A percentile compares a stretch with the other conserved stretches of the same genome.
These are phyloP conservation scores for Xylariaceae sp. DNA, from an alignment of 2,329 filamentous ascomycete genomes.

Conservation along the genomic window DNA sequence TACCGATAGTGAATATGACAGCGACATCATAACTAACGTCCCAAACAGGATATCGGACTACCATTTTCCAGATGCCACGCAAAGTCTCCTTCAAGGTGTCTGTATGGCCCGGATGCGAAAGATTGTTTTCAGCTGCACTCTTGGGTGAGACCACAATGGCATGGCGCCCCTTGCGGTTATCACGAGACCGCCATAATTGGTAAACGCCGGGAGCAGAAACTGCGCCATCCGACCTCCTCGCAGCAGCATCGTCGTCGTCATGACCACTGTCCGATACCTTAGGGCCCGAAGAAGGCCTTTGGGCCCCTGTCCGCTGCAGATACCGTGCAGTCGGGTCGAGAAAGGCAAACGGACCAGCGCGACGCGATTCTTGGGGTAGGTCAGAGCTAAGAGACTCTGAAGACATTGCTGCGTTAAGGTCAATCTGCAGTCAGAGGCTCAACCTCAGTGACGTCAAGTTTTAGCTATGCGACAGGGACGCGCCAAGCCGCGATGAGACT, in stretches of 20 bases:
- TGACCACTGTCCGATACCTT: neutral
- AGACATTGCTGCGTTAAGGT: no score
- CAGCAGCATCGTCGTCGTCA: neutral
- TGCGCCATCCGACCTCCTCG: neutral
- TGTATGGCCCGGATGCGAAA: constrained; percentile 7
- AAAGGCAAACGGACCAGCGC: constrained; percentile 1
- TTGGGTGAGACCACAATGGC: constrained; percentile 8
- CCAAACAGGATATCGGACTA: constrained; percentile 8
- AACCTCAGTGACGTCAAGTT: no score
- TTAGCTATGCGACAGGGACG: no score
- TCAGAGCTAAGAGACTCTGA: no score
- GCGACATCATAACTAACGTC: constrained; percentile 16
- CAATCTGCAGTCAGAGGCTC: no score
- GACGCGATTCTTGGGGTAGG: no score
- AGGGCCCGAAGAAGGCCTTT: neutral
- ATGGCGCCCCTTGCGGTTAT: constrained; percentile 16
- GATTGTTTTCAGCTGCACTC: constrained; percentile 1
- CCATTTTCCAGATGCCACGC: constrained; percentile 10
- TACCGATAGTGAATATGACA: constrained; percentile 13
- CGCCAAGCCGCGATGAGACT: no score
- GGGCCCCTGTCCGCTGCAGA: neutral
- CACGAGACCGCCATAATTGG: constrained; percentile 10
- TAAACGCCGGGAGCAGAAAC: constrained; percentile 1
- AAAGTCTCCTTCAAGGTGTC: constrained; percentile 1
- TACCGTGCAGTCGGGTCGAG: constrained; percentile 5